Evolutionary conservation across 1,284 basidiomycete species (phyloP), one percentile per base, ranked within the genome.

Genomic region (Irpex sp.): DNA sequence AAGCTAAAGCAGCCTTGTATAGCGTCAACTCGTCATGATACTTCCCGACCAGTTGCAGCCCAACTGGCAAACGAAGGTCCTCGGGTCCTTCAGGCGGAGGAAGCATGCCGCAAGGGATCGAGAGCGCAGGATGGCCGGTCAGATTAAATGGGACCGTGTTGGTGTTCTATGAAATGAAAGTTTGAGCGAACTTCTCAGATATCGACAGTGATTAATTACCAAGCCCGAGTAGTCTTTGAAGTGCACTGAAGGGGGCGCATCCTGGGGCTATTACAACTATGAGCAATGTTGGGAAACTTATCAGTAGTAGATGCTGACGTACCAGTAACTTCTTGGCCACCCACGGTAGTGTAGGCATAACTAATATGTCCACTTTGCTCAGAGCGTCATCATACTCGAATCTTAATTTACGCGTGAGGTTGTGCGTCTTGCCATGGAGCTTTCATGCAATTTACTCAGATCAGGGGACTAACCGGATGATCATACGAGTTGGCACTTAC

Each of bases 261-360:
- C 58, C 55, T 65, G 60, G 1, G 31, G 31, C 31, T 33, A 6
- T 33, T 33, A 1, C 5, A 1, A 1, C 31, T 33, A 33, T 33
- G 31, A 33, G 31, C 1, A 33, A 33, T 33, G 1, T 33, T 33
- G 31, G 31, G 1, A 1, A 33, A 33, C 1, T 33, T 6, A 33
- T 33, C 31, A 1, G 31, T 33, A 33, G 15, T 33, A 6, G 13
- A 19, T 33, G 37, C 13, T n/a, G 13, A 58, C 67, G 33, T n/a
- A 68, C 68, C 59, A 68, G 65, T 59, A 68, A 64, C 33, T 65
- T 65, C 56, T 69, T 68, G 4, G 70, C 68, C 0, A 70, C 67
- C 63, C 64, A 74, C 63, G 75, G 74, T 7, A 75, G 71, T 1
- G 81, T 83, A 5, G 82, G 82, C 72, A 79, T 80, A 50, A 81